Base-by-base conservation (phyloP, 1,139 yeast genomes). In the Saccharomyces hybrid region DNA sequence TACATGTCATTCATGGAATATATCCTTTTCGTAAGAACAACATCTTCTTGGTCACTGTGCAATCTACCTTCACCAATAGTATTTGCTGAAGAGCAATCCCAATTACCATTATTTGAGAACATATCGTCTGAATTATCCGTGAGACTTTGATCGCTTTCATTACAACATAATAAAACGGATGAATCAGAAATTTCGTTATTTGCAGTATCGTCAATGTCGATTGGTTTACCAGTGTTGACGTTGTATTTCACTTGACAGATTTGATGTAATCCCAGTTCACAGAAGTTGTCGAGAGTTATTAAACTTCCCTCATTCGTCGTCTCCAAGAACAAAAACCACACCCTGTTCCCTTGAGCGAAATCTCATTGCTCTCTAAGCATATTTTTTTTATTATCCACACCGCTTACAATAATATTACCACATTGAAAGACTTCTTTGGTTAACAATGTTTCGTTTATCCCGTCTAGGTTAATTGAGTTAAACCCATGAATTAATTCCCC, bases 221-320 rank as follows among this genome's bases (percentile, higher is more conserved):
- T 19, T 14, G 19, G 41, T 31, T 47, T 29, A 27, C 19, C 48
- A 21, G 48, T 29, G 27, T 44, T 24, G 16, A 31, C 44, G 6
- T 29, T 29, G 44, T 4, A 28, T 48, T 48, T 27, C 16, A 48
- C 41, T 16, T 48, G 41, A 31, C 34, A 47, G 2, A 51, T 8
- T 38, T 48, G 55, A 48, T 38, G 53, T 48, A 14, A 32, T 29
- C 54, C 51, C 53, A 55, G 16, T 48, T 82, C 47, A 79, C 47
- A 38, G 11, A 16, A 38, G 19, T 19, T 38, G 44, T 38, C 44
- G 19, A 38, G 44, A 16, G 44, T 38, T 38, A 38, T 24, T 19
- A 38, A 38, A 38, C 44, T 38, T 19, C 44, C 44, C 9, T 38
- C 44, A 19, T 16, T 16, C 12, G 44, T 19, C 24, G 19, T 38